phyloP scores from a whole-genome alignment of 177 flowering plant genomes.

The Telopea speciosissima region DNA sequence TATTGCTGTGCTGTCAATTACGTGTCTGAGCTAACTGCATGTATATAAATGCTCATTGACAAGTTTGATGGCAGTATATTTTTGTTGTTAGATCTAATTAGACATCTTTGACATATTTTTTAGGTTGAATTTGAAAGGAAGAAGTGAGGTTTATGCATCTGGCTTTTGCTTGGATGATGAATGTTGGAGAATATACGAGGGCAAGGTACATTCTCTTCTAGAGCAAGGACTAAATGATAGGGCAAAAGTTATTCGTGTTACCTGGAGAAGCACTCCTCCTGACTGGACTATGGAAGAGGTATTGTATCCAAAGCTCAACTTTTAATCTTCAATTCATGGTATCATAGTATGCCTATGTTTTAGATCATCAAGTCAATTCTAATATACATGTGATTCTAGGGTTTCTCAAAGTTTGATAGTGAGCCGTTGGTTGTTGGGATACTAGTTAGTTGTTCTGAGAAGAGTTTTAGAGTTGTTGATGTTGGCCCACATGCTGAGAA shows the following conservation, averaged over 20 bases:
- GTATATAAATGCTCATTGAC: too few relatives aligned
- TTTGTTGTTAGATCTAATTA: slow-evolving; percentile 1
- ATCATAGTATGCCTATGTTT: neutral
- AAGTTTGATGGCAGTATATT: neutral
- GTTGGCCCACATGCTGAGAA: slow-evolving; percentile 86
- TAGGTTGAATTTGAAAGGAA: slow-evolving; percentile 68
- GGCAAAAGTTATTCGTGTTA: slow-evolving; percentile 66
- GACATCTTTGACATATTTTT: slow-evolving; percentile 4
- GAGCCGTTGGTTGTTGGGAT: slow-evolving; percentile 66
- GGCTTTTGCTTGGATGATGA: slow-evolving; percentile 87
- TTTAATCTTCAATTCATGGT: neutral
- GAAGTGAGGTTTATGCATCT: slow-evolving; percentile 35
- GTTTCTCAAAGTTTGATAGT: slow-evolving; percentile 49
- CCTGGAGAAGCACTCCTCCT: slow-evolving; percentile 51
- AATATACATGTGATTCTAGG: slow-evolving; percentile 35
- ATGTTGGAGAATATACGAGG: slow-evolving; percentile 88
- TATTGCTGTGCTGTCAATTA: too few relatives aligned
- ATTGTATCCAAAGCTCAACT: slow-evolving; percentile 19
- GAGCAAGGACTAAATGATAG: slow-evolving; percentile 64
- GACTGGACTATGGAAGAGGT: slow-evolving; percentile 58
- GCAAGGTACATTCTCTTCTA: slow-evolving; percentile 54
- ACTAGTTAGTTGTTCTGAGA: slow-evolving; percentile 45
- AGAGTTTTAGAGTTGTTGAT: slow-evolving; percentile 60
- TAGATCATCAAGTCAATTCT: slow-evolving; percentile 4
- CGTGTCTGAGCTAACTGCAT: too few relatives aligned